Conservation (phyloP, 1,284 basidiomycete species). For the Amylostereum areolatum region DNA sequence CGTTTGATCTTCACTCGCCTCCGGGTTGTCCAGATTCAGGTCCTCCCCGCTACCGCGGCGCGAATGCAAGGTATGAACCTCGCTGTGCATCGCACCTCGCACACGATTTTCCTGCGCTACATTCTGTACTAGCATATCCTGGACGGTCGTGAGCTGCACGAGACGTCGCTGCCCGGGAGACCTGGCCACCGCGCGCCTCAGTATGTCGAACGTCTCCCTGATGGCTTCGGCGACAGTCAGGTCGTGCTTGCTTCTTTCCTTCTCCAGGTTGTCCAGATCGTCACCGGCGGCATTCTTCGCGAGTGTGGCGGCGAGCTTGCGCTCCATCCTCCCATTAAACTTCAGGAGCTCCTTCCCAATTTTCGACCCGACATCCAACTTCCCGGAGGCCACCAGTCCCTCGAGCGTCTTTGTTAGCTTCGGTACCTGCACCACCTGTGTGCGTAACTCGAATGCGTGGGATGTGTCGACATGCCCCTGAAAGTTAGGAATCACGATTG, state of each 20-base stretch:
- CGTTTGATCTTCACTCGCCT: no score
- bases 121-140: constrained; percentile 29
- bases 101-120: constrained; percentile 15
- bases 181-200: constrained; percentile 19
- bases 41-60: no score
- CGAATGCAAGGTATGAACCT: no score
- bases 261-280: not conserved
- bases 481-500: not conserved
- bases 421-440: constrained; percentile 4
- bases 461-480: constrained; percentile 4
- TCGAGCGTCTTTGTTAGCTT: constrained; percentile 28
- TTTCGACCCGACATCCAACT: constrained; percentile 25
- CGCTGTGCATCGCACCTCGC: no score
- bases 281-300: constrained; percentile 3
- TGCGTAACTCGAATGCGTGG: constrained; percentile 22
- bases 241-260: no score
- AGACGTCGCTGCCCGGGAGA: constrained; percentile 24
- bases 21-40: no score
- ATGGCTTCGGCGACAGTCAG: not conserved
- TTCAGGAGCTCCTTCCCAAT: constrained; percentile 25
- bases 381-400: constrained; percentile 25
- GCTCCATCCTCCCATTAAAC: constrained; percentile 29
- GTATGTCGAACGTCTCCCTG: constrained; percentile 16
- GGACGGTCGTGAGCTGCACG: constrained; percentile 40
- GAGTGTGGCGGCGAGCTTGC: constrained; percentile 13